phyloP scores from a whole-genome alignment of 2,329 filamentous ascomycete genomes.

The Nemania sp. region DNA sequence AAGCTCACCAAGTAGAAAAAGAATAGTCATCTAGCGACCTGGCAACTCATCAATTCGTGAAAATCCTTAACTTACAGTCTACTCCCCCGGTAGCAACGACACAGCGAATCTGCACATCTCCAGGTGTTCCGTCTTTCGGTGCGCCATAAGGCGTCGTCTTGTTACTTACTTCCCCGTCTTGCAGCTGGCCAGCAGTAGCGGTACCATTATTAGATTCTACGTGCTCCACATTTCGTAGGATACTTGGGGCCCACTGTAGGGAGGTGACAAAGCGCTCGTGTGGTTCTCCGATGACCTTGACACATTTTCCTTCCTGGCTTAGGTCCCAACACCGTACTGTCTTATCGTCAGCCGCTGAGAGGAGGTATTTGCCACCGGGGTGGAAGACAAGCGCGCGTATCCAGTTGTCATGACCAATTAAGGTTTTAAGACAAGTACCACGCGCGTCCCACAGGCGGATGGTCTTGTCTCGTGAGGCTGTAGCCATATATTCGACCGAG shows the following conservation, averaged over 20 bases:
- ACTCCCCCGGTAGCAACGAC: constrained; percentile 90
- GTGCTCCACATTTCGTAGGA: constrained; percentile 48
- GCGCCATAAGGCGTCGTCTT: too few relatives aligned
- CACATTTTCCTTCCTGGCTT: constrained; percentile 87
- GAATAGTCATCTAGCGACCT: too few relatives aligned
- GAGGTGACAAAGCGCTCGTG: constrained; percentile 89
- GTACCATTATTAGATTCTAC: too few relatives aligned
- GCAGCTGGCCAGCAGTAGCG: too few relatives aligned
- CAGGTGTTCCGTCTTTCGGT: not conserved
- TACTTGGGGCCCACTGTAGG: constrained; percentile 85
- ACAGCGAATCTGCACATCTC: constrained; percentile 77
- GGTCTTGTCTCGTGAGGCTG: constrained; percentile 88
- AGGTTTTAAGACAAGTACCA: constrained; percentile 84
- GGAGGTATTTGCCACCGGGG: constrained; percentile 88
- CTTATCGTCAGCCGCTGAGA: constrained; percentile 90
- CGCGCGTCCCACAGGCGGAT: constrained; percentile 90
- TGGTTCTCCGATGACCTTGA: constrained; percentile 81
- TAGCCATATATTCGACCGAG: constrained; percentile 88
- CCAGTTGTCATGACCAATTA: constrained; percentile 95
- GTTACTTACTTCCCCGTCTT: too few relatives aligned
- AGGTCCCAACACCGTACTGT: constrained; percentile 94
- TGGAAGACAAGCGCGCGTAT: constrained; percentile 88
- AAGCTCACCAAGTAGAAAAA: too few relatives aligned
- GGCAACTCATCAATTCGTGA: constrained; percentile 65
- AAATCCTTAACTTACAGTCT: constrained; percentile 82